Percentiles rank a stretch among this genome's conserved stretches.
phyloP scores from a whole-genome alignment of 208 protist genomes.

The Leptomonas pyrrhocoris region DNA sequence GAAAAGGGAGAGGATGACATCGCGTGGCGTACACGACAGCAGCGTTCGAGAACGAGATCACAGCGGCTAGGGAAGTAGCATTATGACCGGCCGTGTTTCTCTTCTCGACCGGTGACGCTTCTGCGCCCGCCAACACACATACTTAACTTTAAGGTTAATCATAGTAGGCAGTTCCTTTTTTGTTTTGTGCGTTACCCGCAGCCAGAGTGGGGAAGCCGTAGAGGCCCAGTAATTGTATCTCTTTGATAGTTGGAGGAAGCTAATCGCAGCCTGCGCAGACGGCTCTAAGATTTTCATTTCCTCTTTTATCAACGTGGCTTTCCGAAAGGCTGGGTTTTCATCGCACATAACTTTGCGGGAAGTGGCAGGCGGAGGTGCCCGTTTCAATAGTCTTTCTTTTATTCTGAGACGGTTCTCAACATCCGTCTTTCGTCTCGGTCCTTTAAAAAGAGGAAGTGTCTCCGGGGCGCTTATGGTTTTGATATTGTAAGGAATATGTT shows the following conservation, averaged over 20 bases:
- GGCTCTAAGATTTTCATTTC: not conserved
- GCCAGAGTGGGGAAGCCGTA: conserved; percentile 3
- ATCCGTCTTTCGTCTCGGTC: no score
- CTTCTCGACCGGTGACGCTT: conserved; percentile 6
- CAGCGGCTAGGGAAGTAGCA: not conserved
- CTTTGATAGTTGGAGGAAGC: not conserved
- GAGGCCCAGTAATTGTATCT: not conserved
- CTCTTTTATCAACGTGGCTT: not conserved
- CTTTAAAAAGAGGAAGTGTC: no score
- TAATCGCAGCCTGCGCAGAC: not conserved
- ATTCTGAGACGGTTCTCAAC: not conserved
- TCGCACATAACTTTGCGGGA: not conserved
- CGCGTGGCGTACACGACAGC: not conserved
- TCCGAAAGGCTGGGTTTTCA: not conserved
- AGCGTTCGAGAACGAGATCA: not conserved
- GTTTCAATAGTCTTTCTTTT: not conserved
- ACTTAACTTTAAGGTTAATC: not conserved
- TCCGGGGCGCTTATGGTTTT: no score
- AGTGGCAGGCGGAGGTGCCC: not conserved
- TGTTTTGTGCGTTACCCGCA: not conserved
- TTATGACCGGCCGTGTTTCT: not conserved
- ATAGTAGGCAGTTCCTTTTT: conserved; percentile 4
- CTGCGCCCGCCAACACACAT: not conserved
- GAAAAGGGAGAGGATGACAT: not conserved
- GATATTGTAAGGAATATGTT: no score